Percentiles rank a stretch among this genome's conserved stretches.
These are phyloP conservation scores for Podaxis sp. DNA, from an alignment of 768 basidiomycete genomes.

Conservation along the genomic window DNA sequence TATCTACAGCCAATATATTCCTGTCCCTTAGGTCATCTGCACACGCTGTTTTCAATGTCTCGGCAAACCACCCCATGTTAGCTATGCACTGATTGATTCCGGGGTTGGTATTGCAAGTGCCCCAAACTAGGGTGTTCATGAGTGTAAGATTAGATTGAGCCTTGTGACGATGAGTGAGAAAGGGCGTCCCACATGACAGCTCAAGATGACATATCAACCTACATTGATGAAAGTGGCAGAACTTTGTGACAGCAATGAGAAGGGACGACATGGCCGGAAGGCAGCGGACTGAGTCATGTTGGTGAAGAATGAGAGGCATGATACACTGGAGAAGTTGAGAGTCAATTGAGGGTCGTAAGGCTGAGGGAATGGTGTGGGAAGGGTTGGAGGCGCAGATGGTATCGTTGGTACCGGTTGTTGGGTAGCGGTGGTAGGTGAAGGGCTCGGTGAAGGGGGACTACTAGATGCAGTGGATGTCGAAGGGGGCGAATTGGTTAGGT, in stretches of 20 bases:
- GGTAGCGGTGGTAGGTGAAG: conserved; percentile 21
- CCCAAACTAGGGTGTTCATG: conserved; percentile 73
- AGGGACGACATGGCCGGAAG: conserved; percentile 76
- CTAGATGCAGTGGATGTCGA: conserved; percentile 10
- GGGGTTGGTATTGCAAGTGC: conserved; percentile 69
- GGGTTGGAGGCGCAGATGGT: conserved; percentile 46
- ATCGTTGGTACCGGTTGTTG: conserved; percentile 42
- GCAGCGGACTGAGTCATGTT: conserved; percentile 66
- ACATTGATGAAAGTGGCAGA: conserved; percentile 60
- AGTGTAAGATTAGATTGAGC: conserved; percentile 61
- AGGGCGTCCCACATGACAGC: neutral
- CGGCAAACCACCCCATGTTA: conserved; percentile 69
- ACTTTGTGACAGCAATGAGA: conserved; percentile 61
- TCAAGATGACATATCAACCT: conserved; percentile 22
- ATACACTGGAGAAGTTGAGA: conserved; percentile 62
- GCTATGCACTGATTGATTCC: conserved; percentile 50
- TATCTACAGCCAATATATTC: conserved; percentile 51
- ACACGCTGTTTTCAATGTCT: conserved; percentile 50
- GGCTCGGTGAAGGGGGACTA: conserved; percentile 14
- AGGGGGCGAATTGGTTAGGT: neutral
- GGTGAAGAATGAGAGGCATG: conserved; percentile 70
- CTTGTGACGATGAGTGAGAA: conserved; percentile 34
- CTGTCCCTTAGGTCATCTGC: conserved; percentile 49
- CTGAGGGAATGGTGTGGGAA: conserved; percentile 80
- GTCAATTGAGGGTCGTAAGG: conserved; percentile 65